Evolutionary conservation across 2,329 filamentous ascomycete genomes (phyloP).

Genomic region (Dissoconium aciculare): DNA sequence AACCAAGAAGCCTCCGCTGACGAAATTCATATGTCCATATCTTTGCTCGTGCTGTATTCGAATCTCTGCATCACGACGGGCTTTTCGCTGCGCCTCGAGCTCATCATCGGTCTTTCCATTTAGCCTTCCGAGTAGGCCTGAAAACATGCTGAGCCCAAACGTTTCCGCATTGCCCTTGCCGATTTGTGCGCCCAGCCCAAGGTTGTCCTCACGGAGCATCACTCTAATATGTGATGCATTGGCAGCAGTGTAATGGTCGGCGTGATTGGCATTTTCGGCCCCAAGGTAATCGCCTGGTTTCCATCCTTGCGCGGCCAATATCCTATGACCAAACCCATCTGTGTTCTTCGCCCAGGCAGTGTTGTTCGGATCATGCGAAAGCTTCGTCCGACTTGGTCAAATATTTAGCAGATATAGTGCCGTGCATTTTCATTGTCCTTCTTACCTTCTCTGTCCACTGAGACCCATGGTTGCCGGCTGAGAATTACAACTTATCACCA

Average conservation of each 20-base stretch:
- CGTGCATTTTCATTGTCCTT: background rate
- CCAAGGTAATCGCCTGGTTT: slow-evolving; percentile 71
- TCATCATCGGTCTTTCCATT: slow-evolving; percentile 74
- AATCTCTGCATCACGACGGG: slow-evolving; percentile 54
- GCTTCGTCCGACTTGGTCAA: slow-evolving; percentile 46
- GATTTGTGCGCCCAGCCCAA: slow-evolving; percentile 72
- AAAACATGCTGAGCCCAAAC: slow-evolving; percentile 75
- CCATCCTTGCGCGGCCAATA: slow-evolving; percentile 83
- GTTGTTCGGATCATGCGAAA: slow-evolving; percentile 88
- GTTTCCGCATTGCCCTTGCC: slow-evolving; percentile 53
- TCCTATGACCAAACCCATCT: slow-evolving; percentile 72
- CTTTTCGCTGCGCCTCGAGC: slow-evolving; percentile 54
- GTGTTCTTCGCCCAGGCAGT: slow-evolving; percentile 79
- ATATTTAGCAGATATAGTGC: background rate
- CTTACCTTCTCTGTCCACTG: background rate
- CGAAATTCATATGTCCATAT: slow-evolving; percentile 71
- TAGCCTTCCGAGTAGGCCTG: slow-evolving; percentile 69
- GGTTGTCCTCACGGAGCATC: slow-evolving; percentile 73
- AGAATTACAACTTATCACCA: slow-evolving; percentile 1
- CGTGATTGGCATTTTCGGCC: slow-evolving; percentile 58
- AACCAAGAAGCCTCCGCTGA: slow-evolving; percentile 62
- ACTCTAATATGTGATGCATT: slow-evolving; percentile 78
- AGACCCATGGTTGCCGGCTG: background rate
- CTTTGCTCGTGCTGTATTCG: slow-evolving; percentile 58
- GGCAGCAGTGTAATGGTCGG: slow-evolving; percentile 61